phyloP scores from a whole-genome alignment of 306 rosid species.

The Dalbergia cultrata region DNA sequence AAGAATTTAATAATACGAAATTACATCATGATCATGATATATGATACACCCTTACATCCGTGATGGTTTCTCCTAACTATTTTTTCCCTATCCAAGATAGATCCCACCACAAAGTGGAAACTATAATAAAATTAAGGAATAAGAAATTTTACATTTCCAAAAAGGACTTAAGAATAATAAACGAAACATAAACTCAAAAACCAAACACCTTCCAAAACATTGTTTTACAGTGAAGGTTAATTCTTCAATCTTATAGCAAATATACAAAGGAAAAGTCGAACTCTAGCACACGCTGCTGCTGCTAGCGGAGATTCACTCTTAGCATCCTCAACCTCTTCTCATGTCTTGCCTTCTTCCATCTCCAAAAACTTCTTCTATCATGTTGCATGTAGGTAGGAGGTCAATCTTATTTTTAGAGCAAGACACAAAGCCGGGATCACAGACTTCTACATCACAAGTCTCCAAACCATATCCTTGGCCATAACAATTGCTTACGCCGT shows the following conservation, averaged over 20 bases:
- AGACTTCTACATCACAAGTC: slow-evolving; percentile 70
- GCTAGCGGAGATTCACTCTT: slow-evolving; percentile 45
- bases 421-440: slow-evolving; percentile 76
- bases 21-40: slow-evolving; percentile 42
- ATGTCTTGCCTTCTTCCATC: slow-evolving; percentile 67
- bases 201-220: slow-evolving; percentile 61
- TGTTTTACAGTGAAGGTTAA: slow-evolving; percentile 63
- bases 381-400: slow-evolving; percentile 81
- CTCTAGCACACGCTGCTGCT: slow-evolving; percentile 23
- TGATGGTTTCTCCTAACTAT: slow-evolving; percentile 20
- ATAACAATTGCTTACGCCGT: slow-evolving; percentile 56
- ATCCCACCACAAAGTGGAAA: slow-evolving; percentile 47
- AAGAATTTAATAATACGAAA: slow-evolving; percentile 42
- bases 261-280: slow-evolving; percentile 57
- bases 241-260: slow-evolving; percentile 48
- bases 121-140: slow-evolving; percentile 49
- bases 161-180: slow-evolving; percentile 39
- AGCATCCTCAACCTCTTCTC: slow-evolving; percentile 64
- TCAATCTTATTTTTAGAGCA: slow-evolving; percentile 69
- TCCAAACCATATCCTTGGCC: slow-evolving; percentile 71
- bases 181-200: slow-evolving; percentile 42
- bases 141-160: slow-evolving; percentile 50
- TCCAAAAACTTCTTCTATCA: slow-evolving; percentile 93
- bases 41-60: slow-evolving; percentile 18
- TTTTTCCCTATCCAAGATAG: slow-evolving; percentile 28